These are phyloP conservation scores for Schwanniomyces pseudopolymorphus DNA, from an alignment of 805 yeast species.

Conservation along the genomic window DNA sequence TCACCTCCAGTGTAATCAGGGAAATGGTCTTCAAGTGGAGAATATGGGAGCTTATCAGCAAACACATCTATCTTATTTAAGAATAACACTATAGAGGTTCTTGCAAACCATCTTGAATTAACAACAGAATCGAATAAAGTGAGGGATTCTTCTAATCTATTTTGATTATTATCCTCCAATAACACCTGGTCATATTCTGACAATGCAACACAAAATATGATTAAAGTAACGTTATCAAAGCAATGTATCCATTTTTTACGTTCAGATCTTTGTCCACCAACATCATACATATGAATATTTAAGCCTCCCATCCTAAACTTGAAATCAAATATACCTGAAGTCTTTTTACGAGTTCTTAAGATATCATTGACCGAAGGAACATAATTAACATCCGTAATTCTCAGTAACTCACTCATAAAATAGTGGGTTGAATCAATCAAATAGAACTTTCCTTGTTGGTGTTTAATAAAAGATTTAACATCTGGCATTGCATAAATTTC, in stretches of 20 bases:
- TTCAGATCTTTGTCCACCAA: conserved; percentile 95
- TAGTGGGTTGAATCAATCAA: conserved; percentile 82
- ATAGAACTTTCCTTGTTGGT: conserved; percentile 69
- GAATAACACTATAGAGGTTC: conserved; percentile 83
- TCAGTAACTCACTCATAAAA: conserved; percentile 64
- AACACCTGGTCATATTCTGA: conserved; percentile 89
- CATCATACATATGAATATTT: conserved; percentile 60
- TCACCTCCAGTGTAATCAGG: conserved; percentile 92
- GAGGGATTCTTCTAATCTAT: conserved; percentile 77
- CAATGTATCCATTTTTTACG: conserved; percentile 97
- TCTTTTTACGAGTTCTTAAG: conserved; percentile 83
- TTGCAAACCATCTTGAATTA: conserved; percentile 88
- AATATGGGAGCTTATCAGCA: conserved; percentile 76
- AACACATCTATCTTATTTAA: conserved; percentile 89
- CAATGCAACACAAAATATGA: conserved; percentile 87
- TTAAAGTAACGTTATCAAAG: conserved; percentile 86
- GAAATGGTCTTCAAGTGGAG: conserved; percentile 80
- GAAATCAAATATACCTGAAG: conserved; percentile 88
- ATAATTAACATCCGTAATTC: conserved; percentile 61
- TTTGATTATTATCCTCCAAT: conserved; percentile 72
- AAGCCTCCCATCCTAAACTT: conserved; percentile 69
- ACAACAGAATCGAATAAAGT: conserved; percentile 87
- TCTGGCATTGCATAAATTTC: conserved; percentile 56
- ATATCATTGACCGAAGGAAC: conserved; percentile 77
- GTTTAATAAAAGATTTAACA: conserved; percentile 56